Evolutionary conservation across 2,329 filamentous ascomycete species (phyloP).

Genomic region (Hypomyces rosellus): DNA sequence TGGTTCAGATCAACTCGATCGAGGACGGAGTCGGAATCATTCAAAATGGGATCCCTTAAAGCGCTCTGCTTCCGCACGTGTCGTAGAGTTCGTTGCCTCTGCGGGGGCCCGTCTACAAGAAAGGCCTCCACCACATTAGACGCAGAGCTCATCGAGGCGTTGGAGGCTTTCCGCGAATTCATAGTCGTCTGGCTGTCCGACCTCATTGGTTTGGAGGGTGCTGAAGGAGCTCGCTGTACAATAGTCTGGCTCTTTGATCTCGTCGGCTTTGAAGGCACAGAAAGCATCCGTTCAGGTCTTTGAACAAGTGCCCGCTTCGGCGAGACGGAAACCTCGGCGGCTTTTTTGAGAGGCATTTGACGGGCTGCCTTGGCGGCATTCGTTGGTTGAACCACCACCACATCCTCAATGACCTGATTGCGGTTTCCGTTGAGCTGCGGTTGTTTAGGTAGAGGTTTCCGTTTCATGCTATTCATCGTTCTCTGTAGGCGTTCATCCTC

Average conservation of each 20-base stretch:
- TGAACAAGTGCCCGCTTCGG: slow-evolving; percentile 19
- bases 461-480: slow-evolving; percentile 36
- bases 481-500: neutral
- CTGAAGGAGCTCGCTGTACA: slow-evolving; percentile 13
- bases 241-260: slow-evolving; percentile 29
- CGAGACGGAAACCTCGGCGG: slow-evolving; percentile 30
- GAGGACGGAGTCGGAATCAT: slow-evolving; percentile 10
- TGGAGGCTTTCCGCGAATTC: slow-evolving; percentile 45
- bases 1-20: slow-evolving; percentile 12
- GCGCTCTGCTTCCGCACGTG: slow-evolving; percentile 53
- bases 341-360: slow-evolving; percentile 40
- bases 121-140: slow-evolving; percentile 55
- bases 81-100: slow-evolving; percentile 49
- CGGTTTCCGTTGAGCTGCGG: slow-evolving; percentile 1
- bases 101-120: slow-evolving; percentile 42
- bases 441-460: slow-evolving; percentile 24
- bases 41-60: slow-evolving; percentile 39
- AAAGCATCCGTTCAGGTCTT: slow-evolving; percentile 11
- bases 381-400: slow-evolving; percentile 39
- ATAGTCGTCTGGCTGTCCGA: slow-evolving; percentile 27
- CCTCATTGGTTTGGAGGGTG: slow-evolving; percentile 32
- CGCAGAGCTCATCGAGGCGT: slow-evolving; percentile 48
- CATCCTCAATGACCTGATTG: slow-evolving; percentile 39
- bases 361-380: slow-evolving; percentile 46
- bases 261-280: slow-evolving; percentile 31